phyloP scores from a whole-genome alignment of 2,329 filamentous ascomycete genomes.

The Chaetomium strumarium region DNA sequence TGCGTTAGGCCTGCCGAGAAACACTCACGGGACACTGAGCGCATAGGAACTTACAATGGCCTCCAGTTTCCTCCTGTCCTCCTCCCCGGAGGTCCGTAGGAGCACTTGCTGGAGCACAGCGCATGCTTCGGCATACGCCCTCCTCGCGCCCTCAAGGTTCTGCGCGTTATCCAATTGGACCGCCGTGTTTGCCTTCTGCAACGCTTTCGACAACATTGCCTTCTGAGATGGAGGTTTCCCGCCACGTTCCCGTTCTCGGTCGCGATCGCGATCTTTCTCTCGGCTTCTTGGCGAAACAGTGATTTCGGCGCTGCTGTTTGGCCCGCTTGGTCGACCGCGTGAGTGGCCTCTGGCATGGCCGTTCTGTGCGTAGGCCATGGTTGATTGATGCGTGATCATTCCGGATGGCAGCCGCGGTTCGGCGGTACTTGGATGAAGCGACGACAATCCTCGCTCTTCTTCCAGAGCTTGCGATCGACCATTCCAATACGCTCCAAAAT shows the following conservation, averaged over 20 bases:
- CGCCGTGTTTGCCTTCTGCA: constrained; percentile 93
- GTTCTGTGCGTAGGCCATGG: constrained; percentile 33
- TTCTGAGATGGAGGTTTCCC: constrained; percentile 67
- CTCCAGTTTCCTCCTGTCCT: constrained; percentile 85
- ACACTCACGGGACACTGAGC: background rate
- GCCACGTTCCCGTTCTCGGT: constrained; percentile 11
- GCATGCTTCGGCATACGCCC: constrained; percentile 89
- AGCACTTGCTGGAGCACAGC: constrained; percentile 83
- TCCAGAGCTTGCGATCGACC: constrained; percentile 16
- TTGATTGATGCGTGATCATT: constrained; percentile 16
- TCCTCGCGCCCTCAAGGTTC: constrained; percentile 85
- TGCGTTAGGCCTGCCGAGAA: constrained; percentile 11
- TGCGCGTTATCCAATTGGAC: constrained; percentile 94
- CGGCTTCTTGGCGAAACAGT: constrained; percentile 32
- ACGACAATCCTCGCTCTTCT: constrained; percentile 20
- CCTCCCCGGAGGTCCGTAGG: constrained; percentile 72
- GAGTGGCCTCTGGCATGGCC: constrained; percentile 36
- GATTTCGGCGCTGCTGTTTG: constrained; percentile 42
- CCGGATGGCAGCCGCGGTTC: constrained; percentile 21
- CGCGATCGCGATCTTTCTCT: constrained; percentile 11
- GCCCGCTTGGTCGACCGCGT: constrained; percentile 40
- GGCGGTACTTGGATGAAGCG: constrained; percentile 11
- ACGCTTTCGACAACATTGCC: constrained; percentile 89
- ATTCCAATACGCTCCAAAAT: constrained; percentile 24
- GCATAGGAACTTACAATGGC: constrained; percentile 66